Percentiles rank a stretch among this genome's conserved stretches.
phyloP scores from a whole-genome alignment of 2,329 filamentous ascomycete genomes.

The Phialophora verrucosa region DNA sequence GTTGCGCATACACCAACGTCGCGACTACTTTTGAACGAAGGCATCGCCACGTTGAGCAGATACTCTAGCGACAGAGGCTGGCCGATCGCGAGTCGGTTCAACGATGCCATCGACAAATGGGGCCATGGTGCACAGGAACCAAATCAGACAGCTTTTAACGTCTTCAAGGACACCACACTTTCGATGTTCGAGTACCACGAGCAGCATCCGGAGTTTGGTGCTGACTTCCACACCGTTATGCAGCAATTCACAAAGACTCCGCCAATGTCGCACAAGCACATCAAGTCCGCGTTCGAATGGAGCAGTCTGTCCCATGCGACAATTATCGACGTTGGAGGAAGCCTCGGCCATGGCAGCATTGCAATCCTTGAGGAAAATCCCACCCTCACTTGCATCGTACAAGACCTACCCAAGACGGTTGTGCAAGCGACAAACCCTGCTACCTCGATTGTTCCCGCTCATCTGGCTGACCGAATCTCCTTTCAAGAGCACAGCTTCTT shows the following conservation, averaged over 20 bases:
- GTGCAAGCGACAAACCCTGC: constrained; percentile 7
- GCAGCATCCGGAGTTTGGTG: constrained; percentile 27
- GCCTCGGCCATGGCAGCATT: constrained; percentile 29
- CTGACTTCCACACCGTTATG: constrained; percentile 24
- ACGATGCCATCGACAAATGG: constrained; percentile 41
- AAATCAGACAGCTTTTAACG: constrained; percentile 41
- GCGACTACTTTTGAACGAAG: constrained; percentile 12
- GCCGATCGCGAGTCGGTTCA: constrained; percentile 34
- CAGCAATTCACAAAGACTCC: constrained; percentile 24
- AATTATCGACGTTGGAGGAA: constrained; percentile 27
- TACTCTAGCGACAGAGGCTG: constrained; percentile 22
- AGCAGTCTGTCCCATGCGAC: constrained; percentile 7
- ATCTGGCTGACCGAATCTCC: constrained; percentile 39
- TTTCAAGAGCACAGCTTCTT: constrained; percentile 64
- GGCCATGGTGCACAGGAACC: constrained; percentile 29
- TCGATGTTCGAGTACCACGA: constrained; percentile 45
- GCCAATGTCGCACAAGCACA: constrained; percentile 17
- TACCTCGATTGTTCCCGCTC: constrained; percentile 20
- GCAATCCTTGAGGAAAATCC: constrained; percentile 42
- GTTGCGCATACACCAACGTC: constrained; percentile 23
- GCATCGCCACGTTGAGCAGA: constrained; percentile 19
- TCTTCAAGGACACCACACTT: constrained; percentile 41
- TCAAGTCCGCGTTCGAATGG: constrained; percentile 20
- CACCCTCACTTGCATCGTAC: constrained; percentile 37
- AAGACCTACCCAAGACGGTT: constrained; percentile 28